Base-by-base conservation (phyloP, 768 basidiomycete genomes). In the Glaciozyma antarctica region DNA sequence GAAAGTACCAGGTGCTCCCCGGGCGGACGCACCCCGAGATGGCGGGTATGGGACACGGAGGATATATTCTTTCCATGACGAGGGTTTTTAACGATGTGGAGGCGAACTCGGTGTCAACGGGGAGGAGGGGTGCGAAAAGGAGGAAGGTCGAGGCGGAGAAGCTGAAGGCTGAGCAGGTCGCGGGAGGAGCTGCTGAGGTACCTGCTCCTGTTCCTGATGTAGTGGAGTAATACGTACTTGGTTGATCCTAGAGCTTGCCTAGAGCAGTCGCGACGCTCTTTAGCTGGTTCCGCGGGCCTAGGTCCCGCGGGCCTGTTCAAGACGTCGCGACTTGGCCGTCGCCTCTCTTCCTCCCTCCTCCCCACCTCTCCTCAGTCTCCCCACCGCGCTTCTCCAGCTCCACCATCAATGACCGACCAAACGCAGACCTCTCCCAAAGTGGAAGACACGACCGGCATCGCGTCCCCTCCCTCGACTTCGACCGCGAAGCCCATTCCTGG, bases 21-120 rank as follows among this genome's bases (percentile, higher is more conserved):
- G 94, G 95, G 28, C 82, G 95, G 44, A 94, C 90, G 48, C 95
- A 99, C 78, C 95, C 95, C 5, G 84, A 83, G 69, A 98, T 99
- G 95, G 86, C 81, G 62, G 88, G 85, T 64, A 86, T 88, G 26
- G 90, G 89, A 16, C 85, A 87, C 1, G 93, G 91, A 19, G 94
- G 95, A 0, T 95, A 84, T 77, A 77, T 98, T 52, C 80, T 97
- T 38, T 85, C 88, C 73, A 82, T 85, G 22, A 86, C 85, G n/a
- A 90, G 89, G 82, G 84, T 97, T 30, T 47, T 58, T 21, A 65
- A 69, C 30, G 43, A 32, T n/a, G 63, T 52, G 5, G 58, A 52
- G n/a, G 49, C 58, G 24, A 59, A 59, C 49, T 53, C 49, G 16
- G 38, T 59, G 24, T 34, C 28, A 10, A 45, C 28, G 12, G 57